These are phyloP conservation scores for Nymphaea colorata DNA, from an alignment of 164 flowering plant species.

Conservation along the genomic window DNA sequence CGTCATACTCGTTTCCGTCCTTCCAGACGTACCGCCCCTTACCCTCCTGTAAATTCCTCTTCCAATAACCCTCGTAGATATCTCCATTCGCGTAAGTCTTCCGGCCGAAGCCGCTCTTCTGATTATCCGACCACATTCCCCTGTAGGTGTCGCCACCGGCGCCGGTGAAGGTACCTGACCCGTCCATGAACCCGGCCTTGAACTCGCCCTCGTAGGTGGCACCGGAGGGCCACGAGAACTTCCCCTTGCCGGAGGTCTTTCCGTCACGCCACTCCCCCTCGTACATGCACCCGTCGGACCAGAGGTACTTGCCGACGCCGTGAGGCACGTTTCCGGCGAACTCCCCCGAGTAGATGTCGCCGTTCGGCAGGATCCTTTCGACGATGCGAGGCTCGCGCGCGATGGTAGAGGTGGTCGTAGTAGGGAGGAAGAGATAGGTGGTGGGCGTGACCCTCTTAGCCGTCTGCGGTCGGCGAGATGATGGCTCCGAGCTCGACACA, in stretches of 20 bases:
- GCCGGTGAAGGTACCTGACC: constrained; percentile 30
- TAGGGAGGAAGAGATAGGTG: constrained; percentile 5
- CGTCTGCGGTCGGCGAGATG: background rate
- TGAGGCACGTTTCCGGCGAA: constrained; percentile 70
- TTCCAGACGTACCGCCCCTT: constrained; percentile 57
- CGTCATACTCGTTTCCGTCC: constrained; percentile 58
- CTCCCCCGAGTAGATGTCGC: constrained; percentile 74
- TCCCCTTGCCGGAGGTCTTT: constrained; percentile 58
- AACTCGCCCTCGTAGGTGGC: constrained; percentile 75
- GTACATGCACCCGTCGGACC: constrained; percentile 96
- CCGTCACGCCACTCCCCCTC: constrained; percentile 81
- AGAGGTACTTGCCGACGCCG: constrained; percentile 73
- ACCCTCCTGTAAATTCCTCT: constrained; percentile 56
- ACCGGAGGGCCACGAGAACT: constrained; percentile 89
- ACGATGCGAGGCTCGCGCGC: constrained; percentile 19
- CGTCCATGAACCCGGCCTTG: constrained; percentile 16
- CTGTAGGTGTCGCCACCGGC: constrained; percentile 68
- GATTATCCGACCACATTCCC: constrained; percentile 57
- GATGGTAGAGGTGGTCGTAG: background rate
- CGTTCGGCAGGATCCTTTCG: constrained; percentile 60
- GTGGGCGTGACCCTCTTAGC: constrained; percentile 9
- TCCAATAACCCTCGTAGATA: constrained; percentile 63
- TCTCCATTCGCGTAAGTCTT: constrained; percentile 77
- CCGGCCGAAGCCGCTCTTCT: constrained; percentile 66
- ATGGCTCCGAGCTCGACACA: constrained; percentile 1